Base-by-base conservation (phyloP, 768 basidiomycete genomes). In the Russula emetica region DNA sequence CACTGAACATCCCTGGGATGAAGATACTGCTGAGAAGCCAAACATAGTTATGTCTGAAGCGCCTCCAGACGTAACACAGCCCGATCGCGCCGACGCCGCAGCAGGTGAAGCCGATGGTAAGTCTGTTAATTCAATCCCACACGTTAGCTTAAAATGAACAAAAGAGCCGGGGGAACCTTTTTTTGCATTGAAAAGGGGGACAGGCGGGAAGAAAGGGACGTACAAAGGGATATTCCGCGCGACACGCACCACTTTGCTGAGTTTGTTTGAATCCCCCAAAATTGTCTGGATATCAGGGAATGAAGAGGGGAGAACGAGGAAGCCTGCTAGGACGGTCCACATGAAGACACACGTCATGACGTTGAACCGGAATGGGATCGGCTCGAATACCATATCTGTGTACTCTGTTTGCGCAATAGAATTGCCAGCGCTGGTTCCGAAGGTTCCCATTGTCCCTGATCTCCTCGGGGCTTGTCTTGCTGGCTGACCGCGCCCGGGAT, bases 291-390 rank as follows among this genome's bases (percentile, higher is more conserved):
- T 44, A 24, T 24, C 56, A n/a, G 14, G 16, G 53, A 67, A 67
- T 54, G 66, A 57, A 47, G 54, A 44, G 44, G 66, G 61, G 22
- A 62, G 51, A 11, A 67, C 52, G 45, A 63, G 53, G 62, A 67
- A 67, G 28, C 66, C 66, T 2, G 62, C 66, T 14, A 67, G 66
- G 28, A 62, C 14, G 22, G 63, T 30, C 66, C 66, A 67, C 13
- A 58, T 60, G 62, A 53, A 63, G 53, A 63, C 13, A 45, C 30
- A 26, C 22, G 62, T n/a, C 40, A 60, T 20, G 44, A 59, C 6
- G 42, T 45, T 49, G 62, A 57, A 6, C 6, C 8, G 2, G 3
- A 13, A n/a, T 4, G 62, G 62, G 28, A 67, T 51, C 10, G 45
- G 24, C 22, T 59, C 62, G 32, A 53, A 54, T 38, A 62, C 49